Evolutionary conservation across 1,284 basidiomycete genomes (phyloP), one percentile per base, ranked within the genome.

Genomic region (Sphagnurus paluster): DNA sequence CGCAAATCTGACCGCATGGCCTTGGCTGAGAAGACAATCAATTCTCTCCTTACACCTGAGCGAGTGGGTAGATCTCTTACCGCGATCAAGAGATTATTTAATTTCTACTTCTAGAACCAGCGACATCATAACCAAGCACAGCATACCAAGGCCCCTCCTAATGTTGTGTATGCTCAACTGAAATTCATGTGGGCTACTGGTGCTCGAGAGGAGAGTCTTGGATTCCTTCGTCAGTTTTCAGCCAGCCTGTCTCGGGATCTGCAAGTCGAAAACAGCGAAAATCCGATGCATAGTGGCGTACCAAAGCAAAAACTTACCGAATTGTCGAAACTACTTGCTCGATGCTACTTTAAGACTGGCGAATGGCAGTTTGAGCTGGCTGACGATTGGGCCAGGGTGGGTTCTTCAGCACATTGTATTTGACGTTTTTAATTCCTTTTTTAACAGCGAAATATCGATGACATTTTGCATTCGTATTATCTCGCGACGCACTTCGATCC

Each of bases 181-280:
- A 97, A 98, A 64, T 97, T 89, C 66, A 92, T 93, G 76, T 99
- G 97, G 97, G 94, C 93, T 0, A 86, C 79, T 30, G 93, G 90
- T 2, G 79, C 82, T 9, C 76, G 79, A 44, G 80, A 87, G 44
- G 88, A 95, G 51, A 94, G 89, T 47, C 71, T 98, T n/a, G 75
- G 70, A 28, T 96, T 92, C 72, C 75, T 99, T 30, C 87, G 87
- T 35, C 81, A 88, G 52, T 99, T 99, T 64, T 90, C 94, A 10
- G 65, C 74, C 20, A 87, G 77, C 62, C 77, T 93, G 14, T 78
- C 84, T 0, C 71, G 80, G 40, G 96, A 99, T 64, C 75, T 99
- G 49, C 85, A 74, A 62, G 70, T 63, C 39, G 87, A 78, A 59
- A 74, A 67, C 5, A 67, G 63, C 41, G 75, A 72, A 35, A 70